Evolutionary conservation across 768 basidiomycete species (phyloP), one percentile per base, ranked within the genome.

Genomic region (Scleroderma citrinum): DNA sequence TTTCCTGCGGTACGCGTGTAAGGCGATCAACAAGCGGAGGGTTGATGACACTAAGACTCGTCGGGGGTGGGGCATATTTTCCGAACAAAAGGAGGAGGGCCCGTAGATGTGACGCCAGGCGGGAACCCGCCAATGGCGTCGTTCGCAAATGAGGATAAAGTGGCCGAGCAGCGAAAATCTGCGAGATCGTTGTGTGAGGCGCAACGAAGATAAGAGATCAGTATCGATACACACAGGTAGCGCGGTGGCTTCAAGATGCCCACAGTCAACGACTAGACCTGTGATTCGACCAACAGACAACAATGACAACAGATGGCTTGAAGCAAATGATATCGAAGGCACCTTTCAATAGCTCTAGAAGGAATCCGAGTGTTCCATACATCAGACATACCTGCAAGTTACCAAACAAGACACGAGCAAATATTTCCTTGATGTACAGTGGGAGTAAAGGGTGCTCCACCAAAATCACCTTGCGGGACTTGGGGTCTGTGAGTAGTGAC

Each of bases 141-240:
- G 92, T 87, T 57, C 79, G 78, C 7, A 96, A 71, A 43, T 85
- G 81, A 14, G 89, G 81, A 60, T 82, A 96, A 39, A 98, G 69
- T 0, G 95, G 95, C 34, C 95, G 74, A 5, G 93, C 84, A 26
- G 89, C 83, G 59, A 85, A 95, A 56, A 97, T 90, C 95, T 98
- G 59, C 40, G 38, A n/a, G 10, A 39, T n/a, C 46, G 32, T 43
- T 36, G 46, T 49, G 41, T 12, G 8, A 47, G 48, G 30, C 39
- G 39, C 17, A 39, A 46, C 20, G 36, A 14, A 19, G 4, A 24
- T n/a, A 30, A 11, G 32, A 26, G 5, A 40, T 34, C 14, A 48
- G 12, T 6, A 20, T 6, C 7, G 26, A 17, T 8, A 69, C 87
- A 47, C 57, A 95, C 95, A 0, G 96, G 93, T 19, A 97, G 74